These are phyloP conservation scores for Litchi chinensis DNA, from an alignment of 345 rosid species.

Conservation along the genomic window DNA sequence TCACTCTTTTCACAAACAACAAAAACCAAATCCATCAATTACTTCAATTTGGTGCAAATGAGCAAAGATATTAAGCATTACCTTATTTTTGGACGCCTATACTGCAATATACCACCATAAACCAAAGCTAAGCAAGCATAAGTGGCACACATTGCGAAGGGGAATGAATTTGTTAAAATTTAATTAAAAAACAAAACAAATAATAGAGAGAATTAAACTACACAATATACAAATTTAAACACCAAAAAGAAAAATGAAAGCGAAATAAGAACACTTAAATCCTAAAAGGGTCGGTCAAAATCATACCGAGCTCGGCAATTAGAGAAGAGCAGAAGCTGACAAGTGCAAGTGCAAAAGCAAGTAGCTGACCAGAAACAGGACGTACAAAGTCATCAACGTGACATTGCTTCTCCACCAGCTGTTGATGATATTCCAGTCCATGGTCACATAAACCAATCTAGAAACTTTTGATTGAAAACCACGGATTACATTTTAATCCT, in stretches of 20 bases:
- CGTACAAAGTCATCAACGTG: conserved; percentile 31
- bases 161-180: too few relatives aligned
- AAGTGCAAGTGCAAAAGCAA: conserved; percentile 48
- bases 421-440: not conserved
- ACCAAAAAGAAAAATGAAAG: too few relatives aligned
- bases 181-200: not conserved
- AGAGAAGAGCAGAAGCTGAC: conserved; percentile 51
- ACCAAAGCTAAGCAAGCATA: conserved; percentile 48
- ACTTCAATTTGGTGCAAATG: not conserved
- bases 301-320: conserved; percentile 49
- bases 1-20: too few relatives aligned
- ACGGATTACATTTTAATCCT: too few relatives aligned
- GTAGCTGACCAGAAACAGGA: conserved; percentile 47
- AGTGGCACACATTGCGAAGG: conserved; percentile 15
- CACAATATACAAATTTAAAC: too few relatives aligned
- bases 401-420: conserved; percentile 38
- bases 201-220: not conserved
- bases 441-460: too few relatives aligned
- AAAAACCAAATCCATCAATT: not conserved
- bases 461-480: too few relatives aligned
- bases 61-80: not conserved
- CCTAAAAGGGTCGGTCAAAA: not conserved
- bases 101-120: conserved; percentile 50
- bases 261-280: too few relatives aligned
- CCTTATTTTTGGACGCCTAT: conserved; percentile 44